A percentile compares a stretch with the other conserved stretches of the same genome.
phyloP scores from a whole-genome alignment of 371 early-diverging fungal species.

The Chytridium lagenaria region DNA sequence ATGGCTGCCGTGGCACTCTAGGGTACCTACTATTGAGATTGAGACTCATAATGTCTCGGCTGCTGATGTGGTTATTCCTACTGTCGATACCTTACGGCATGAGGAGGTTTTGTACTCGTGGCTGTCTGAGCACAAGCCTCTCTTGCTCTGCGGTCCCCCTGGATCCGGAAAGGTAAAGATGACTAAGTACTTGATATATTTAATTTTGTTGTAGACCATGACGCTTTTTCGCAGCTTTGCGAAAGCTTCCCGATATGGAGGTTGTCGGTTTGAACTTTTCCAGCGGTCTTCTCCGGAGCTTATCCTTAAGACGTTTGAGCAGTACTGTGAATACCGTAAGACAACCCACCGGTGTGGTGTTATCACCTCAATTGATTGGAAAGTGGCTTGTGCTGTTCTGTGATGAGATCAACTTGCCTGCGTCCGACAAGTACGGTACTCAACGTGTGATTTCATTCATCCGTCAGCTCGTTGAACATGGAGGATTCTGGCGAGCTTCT shows the following conservation, averaged over 20 bases:
- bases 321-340: constrained; percentile 97
- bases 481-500: constrained; percentile 94
- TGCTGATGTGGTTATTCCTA: constrained; percentile 96
- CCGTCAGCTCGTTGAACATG: constrained; percentile 93
- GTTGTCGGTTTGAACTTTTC: constrained; percentile 98
- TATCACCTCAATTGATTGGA: constrained; percentile 85
- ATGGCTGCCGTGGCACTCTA: constrained; percentile 90
- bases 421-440: constrained; percentile 95
- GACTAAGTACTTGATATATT: neutral
- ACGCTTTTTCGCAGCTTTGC: constrained; percentile 94
- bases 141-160: constrained; percentile 98
- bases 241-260: constrained; percentile 94
- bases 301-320: constrained; percentile 95
- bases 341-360: constrained; percentile 89
- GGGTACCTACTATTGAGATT: constrained; percentile 94
- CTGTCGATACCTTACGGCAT: constrained; percentile 96
- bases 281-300: constrained; percentile 96
- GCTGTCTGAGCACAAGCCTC: constrained; percentile 93
- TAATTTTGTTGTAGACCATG: constrained; percentile 73
- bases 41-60: constrained; percentile 93
- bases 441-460: constrained; percentile 97
- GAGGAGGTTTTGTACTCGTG: constrained; percentile 95
- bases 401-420: constrained; percentile 98
- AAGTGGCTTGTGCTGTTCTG: constrained; percentile 98
- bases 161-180: constrained; percentile 90